Evolutionary conservation across 208 protist genomes (phyloP).

Genomic region (Leishmania martiniquensis): DNA sequence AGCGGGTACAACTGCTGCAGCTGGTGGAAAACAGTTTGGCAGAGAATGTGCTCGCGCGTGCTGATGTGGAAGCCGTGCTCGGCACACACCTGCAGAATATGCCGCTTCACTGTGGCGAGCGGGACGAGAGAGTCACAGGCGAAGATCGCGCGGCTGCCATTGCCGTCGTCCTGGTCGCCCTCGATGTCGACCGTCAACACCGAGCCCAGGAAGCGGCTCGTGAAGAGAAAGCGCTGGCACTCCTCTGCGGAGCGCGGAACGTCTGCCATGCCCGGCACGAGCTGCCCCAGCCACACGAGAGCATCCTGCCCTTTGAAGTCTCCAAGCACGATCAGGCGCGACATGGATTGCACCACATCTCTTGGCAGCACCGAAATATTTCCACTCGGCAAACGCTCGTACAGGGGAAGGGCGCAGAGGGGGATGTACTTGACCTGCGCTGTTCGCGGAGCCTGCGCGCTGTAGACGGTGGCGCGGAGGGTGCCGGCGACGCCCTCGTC

Average conservation of each 20-base stretch:
- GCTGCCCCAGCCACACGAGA: constrained; percentile 63
- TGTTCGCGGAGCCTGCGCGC: constrained; percentile 58
- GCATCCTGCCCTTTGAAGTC: constrained; percentile 48
- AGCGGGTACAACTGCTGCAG: constrained; percentile 53
- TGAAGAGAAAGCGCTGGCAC: constrained; percentile 45
- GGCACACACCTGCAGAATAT: constrained; percentile 28
- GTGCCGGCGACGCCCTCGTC: constrained; percentile 53
- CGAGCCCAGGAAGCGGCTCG: constrained; percentile 53
- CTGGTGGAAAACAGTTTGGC: constrained; percentile 37
- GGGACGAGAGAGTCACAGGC: constrained; percentile 57
- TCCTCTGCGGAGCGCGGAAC: constrained; percentile 36
- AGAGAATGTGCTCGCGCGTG: constrained; percentile 49
- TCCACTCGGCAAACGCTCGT: constrained; percentile 53
- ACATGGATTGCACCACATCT: constrained; percentile 40
- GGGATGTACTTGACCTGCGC: constrained; percentile 67
- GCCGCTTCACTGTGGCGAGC: constrained; percentile 43
- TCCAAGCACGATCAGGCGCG: constrained; percentile 54
- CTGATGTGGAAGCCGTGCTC: constrained; percentile 32
- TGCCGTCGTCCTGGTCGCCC: constrained; percentile 22
- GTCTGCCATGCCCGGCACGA: constrained; percentile 64
- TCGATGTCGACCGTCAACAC: constrained; percentile 48
- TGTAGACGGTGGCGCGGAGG: constrained; percentile 51
- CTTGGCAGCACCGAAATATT: constrained; percentile 26
- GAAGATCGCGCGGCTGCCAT: constrained; percentile 35
- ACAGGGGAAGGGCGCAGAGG: constrained; percentile 67